Evolutionary conservation across 1,284 basidiomycete genomes (phyloP).

Genomic region (Athelia sp.): DNA sequence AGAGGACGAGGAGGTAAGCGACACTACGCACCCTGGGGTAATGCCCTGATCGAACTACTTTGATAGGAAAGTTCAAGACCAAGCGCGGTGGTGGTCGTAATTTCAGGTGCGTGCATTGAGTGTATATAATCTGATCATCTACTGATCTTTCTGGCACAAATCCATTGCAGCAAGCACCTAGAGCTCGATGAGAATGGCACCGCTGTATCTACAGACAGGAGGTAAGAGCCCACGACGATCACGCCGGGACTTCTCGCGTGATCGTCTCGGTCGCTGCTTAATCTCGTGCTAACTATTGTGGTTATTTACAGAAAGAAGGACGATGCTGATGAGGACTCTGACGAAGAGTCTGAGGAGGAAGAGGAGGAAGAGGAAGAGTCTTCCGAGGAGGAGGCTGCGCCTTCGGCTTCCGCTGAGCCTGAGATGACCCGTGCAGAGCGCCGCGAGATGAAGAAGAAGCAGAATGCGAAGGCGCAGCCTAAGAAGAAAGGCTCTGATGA

Average conservation of each 20-base stretch:
- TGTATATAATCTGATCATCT: background rate
- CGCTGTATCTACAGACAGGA: conserved; percentile 45
- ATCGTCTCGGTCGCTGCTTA: conserved; percentile 5
- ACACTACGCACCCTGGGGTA: too few species aligned
- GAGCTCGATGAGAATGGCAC: conserved; percentile 56
- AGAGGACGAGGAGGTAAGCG: too few species aligned
- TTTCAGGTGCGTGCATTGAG: conserved; percentile 48
- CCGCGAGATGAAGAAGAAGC: conserved; percentile 71
- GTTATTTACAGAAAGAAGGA: conserved; percentile 13
- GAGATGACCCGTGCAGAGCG: conserved; percentile 64
- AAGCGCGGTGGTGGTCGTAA: conserved; percentile 83
- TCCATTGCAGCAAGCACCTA: conserved; percentile 47
- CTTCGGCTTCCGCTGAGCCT: conserved; percentile 19
- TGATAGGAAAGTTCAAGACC: conserved; percentile 78
- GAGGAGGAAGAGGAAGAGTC: conserved; percentile 34
- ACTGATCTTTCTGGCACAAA: conserved; percentile 2
- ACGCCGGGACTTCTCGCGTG: conserved; percentile 18
- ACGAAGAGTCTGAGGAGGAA: conserved; percentile 29
- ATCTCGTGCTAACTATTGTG: background rate
- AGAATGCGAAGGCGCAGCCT: conserved; percentile 37
- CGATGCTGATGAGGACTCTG: conserved; percentile 26
- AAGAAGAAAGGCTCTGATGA: conserved; percentile 33
- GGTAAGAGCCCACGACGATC: conserved; percentile 21
- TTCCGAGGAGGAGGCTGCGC: conserved; percentile 27
- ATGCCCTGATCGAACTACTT: background rate